Conservation (phyloP, 208 protist genomes). For the Borovskyia barvae region DNA sequence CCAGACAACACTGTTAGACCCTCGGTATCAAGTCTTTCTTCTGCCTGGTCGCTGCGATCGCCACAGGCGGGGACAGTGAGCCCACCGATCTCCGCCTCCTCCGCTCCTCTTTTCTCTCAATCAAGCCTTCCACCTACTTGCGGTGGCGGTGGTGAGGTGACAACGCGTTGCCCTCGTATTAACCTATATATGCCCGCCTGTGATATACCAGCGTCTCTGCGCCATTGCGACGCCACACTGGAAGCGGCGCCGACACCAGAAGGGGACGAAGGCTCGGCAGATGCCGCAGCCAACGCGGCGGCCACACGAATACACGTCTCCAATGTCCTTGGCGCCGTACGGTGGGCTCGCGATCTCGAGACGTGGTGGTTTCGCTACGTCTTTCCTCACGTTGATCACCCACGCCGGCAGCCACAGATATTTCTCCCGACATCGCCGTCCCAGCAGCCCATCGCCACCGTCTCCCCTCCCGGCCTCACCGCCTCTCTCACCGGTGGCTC, state of each 20-base stretch:
- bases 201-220: slow-evolving; percentile 8
- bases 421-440: slow-evolving; percentile 10
- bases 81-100: background rate
- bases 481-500: background rate
- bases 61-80: background rate
- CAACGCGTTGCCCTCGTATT: slow-evolving; percentile 25
- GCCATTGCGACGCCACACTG: background rate
- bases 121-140: background rate
- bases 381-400: slow-evolving; percentile 23
- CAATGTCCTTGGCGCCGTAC: slow-evolving; percentile 11
- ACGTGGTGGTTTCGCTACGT: slow-evolving; percentile 36
- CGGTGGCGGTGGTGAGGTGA: slow-evolving; percentile 22
- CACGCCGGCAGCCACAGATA: slow-evolving; percentile 25
- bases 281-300: background rate
- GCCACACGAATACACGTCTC: background rate
- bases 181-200: slow-evolving; percentile 24
- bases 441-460: background rate
- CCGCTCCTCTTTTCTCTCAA: background rate
- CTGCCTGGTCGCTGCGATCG: background rate
- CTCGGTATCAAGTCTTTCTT: too few relatives aligned
- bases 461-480: background rate
- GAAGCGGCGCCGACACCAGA: background rate
- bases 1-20: too few relatives aligned
- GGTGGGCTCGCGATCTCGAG: slow-evolving; percentile 26
- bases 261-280: background rate